Evolutionary conservation across 2,329 filamentous ascomycete genomes (phyloP), one percentile per base, ranked within the genome.

Genomic region (Phyllosticta citribraziliensis): DNA sequence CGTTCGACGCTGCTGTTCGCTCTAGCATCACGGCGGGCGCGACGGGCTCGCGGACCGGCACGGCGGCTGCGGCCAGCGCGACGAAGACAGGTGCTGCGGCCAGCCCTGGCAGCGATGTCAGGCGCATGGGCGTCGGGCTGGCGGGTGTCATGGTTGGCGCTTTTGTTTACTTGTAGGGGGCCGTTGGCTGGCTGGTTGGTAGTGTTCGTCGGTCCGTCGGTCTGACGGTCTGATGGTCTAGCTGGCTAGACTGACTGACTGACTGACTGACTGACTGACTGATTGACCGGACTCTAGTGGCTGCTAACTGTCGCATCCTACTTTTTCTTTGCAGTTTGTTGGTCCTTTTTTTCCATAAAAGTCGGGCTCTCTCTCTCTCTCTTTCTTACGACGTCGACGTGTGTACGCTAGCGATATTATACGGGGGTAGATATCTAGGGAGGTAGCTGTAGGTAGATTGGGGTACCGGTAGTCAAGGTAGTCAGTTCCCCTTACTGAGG

Each of bases 91-190:
- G 68, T 20, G 40, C 40, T 6, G 69, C 65, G 1, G 66, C 66
- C 27, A 61, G 63, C 2, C 56, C 68, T 2, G 65, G 64, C 9
- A 61, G 64, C 10, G 68, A 68, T 59, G 62, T 70, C 17, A 69
- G 64, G 55, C 63, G 67, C 17, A 63, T 66, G 51, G 65, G 65
- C 19, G 61, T 64, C 2, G 65, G 64, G 12, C 52, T 71, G 14
- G 65, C 62, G 2, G 65, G 63, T 52, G 67, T 67, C 2, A 35
- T 71, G 62, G 65, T 64, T 2, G 55, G 68, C 3, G 66, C 70
- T n/a, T 47, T 47, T n/a, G 40, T 47, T 5, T 47, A 47, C 17
- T 47, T 47, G 40, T 47, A 47, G 40, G 40, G 27, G 27, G 6
- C 3, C 22, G 22, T 22, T 22, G 2, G 22, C 22, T 22, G 22